These are phyloP conservation scores for Knoxdaviesia proteae DNA, from an alignment of 2,329 filamentous ascomycete genomes.

Conservation along the genomic window DNA sequence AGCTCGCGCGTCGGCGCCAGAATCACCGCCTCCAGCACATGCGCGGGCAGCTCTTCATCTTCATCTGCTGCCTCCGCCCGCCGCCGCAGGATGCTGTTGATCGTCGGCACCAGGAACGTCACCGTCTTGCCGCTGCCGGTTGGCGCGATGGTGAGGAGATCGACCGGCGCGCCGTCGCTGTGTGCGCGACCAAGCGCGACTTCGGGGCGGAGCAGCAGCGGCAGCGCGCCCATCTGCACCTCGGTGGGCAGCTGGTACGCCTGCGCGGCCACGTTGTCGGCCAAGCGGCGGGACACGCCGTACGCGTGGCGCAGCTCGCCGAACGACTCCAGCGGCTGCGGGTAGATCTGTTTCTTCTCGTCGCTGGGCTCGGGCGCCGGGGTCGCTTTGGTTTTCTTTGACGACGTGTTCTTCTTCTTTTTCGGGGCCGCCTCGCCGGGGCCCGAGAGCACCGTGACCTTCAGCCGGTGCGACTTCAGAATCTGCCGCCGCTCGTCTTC, in stretches of 20 bases:
- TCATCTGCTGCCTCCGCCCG: slow-evolving; percentile 19
- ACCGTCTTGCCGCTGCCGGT: slow-evolving; percentile 95
- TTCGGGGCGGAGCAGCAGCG: slow-evolving; percentile 46
- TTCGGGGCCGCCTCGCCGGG: slow-evolving; percentile 22
- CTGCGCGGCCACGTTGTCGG: slow-evolving; percentile 63
- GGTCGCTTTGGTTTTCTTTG: slow-evolving; percentile 23
- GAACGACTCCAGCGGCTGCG: slow-evolving; percentile 64
- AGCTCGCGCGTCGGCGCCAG: slow-evolving; percentile 64
- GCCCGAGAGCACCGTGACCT: slow-evolving; percentile 54
- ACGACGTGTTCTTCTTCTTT: slow-evolving; percentile 27
- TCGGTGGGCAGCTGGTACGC: slow-evolving; percentile 79
- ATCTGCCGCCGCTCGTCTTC: slow-evolving; percentile 55
- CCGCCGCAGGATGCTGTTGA: slow-evolving; percentile 50
- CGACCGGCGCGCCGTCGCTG: slow-evolving; percentile 12
- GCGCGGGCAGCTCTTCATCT: slow-evolving; percentile 17
- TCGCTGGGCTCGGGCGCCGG: slow-evolving; percentile 21
- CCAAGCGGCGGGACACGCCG: slow-evolving; percentile 50
- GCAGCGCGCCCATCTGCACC: slow-evolving; percentile 74
- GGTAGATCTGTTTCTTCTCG: slow-evolving; percentile 43
- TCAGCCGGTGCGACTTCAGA: slow-evolving; percentile 63
- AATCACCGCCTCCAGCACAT: slow-evolving; percentile 44
- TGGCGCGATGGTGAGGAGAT: slow-evolving; percentile 76
- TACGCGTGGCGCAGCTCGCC: slow-evolving; percentile 49
- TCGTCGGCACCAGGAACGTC: slow-evolving; percentile 71
- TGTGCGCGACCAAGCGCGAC: slow-evolving; percentile 18